Conservation (phyloP, 2,329 filamentous ascomycete genomes). For the Fusarium sp. region DNA sequence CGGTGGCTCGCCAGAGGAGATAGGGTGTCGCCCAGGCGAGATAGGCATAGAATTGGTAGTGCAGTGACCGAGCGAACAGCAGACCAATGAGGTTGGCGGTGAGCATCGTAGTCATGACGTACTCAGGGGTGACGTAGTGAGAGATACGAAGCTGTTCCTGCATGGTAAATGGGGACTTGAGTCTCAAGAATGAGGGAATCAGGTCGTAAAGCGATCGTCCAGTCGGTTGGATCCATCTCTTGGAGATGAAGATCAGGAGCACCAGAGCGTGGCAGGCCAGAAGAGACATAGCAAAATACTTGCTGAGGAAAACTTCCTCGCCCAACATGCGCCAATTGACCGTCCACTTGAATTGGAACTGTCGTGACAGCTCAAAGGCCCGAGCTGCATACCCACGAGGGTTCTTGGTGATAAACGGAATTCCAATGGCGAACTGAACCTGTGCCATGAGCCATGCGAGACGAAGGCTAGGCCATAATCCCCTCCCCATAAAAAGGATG, state of each 20-base stretch:
- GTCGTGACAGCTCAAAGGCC: constrained; percentile 89
- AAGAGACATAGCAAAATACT: constrained; percentile 72
- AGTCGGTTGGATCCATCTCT: constrained; percentile 77
- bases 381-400: constrained; percentile 77
- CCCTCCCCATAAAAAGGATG: constrained; percentile 77
- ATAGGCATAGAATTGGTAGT: constrained; percentile 97
- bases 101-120: constrained; percentile 79
- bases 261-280: constrained; percentile 71
- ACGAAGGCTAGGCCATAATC: constrained; percentile 70
- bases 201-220: constrained; percentile 67
- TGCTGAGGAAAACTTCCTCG: constrained; percentile 79
- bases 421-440: constrained; percentile 74
- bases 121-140: constrained; percentile 71
- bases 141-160: constrained; percentile 67
- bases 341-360: constrained; percentile 97
- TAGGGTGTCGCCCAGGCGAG: constrained; percentile 90
- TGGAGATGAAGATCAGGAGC: constrained; percentile 72
- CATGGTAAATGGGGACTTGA: constrained; percentile 56
- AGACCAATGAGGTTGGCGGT: constrained; percentile 81
- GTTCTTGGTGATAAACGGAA: constrained; percentile 76
- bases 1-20: constrained; percentile 80
- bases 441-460: constrained; percentile 78
- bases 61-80: constrained; percentile 85
- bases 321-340: constrained; percentile 98
- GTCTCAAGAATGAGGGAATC: constrained; percentile 53